Evolutionary conservation across 495 filamentous ascomycete species (phyloP).

Genomic region (Tuber brumale): DNA sequence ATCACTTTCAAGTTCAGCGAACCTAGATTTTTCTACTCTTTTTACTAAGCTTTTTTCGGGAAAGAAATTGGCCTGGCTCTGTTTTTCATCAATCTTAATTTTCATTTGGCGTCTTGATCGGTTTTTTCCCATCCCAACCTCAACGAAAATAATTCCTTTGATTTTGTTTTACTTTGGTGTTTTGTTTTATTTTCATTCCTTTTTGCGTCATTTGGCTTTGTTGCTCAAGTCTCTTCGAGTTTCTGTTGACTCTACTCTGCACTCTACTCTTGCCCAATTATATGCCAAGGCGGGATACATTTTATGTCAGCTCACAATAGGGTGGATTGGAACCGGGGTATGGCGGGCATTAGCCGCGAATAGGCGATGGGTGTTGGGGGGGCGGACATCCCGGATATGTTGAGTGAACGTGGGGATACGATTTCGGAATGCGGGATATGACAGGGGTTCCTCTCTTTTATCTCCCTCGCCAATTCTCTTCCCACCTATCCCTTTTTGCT

Average conservation of each 20-base stretch:
- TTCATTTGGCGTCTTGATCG: background rate
- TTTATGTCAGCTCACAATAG: background rate
- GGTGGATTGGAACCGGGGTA: background rate
- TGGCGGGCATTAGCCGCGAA: background rate
- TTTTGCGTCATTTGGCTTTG: background rate
- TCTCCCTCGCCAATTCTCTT: slow-evolving; percentile 21
- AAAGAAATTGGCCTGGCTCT: background rate
- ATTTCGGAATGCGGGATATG: background rate
- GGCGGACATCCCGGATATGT: background rate
- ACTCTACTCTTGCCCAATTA: background rate
- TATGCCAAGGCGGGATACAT: background rate
- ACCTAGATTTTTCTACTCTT: slow-evolving; percentile 28
- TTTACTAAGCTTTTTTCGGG: slow-evolving; percentile 4
- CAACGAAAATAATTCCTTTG: slow-evolving; percentile 30
- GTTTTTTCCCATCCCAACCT: background rate
- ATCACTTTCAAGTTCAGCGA: slow-evolving; percentile 10
- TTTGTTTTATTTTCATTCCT: background rate
- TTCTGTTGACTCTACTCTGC: background rate
- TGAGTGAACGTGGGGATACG: background rate
- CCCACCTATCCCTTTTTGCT: background rate
- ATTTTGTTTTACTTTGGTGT: slow-evolving; percentile 7
- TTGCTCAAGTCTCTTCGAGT: background rate
- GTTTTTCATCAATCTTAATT: background rate
- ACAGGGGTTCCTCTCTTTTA: slow-evolving; percentile 11
- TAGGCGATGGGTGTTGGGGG: background rate